Conservation (phyloP, 148 eudicot genomes). For the Fallopia convolvulus region DNA sequence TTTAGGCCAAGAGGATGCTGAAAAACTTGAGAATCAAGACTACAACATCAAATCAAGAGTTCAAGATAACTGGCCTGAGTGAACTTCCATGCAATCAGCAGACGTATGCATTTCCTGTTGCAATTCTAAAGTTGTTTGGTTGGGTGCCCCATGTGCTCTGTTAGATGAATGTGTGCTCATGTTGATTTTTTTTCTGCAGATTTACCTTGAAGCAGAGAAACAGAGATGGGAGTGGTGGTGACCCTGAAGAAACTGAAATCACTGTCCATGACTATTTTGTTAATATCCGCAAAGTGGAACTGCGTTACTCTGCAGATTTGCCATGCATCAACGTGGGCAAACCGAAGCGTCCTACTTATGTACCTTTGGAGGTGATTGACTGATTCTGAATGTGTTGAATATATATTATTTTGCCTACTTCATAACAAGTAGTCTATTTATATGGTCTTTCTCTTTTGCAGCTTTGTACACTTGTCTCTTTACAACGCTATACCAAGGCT, state of each 20-base stretch:
- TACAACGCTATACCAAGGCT: conserved; percentile 86
- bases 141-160: neutral
- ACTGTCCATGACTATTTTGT: conserved; percentile 88
- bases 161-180: neutral
- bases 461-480: conserved; percentile 78
- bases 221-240: conserved; percentile 33
- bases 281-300: conserved; percentile 48
- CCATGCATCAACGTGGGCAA: conserved; percentile 96
- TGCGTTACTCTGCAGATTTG: conserved; percentile 71
- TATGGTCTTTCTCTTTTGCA: conserved; percentile 15
- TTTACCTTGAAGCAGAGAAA: conserved; percentile 61
- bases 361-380: conserved; percentile 64
- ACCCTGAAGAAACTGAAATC: conserved; percentile 41
- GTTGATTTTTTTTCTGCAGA: conserved; percentile 26
- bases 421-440: neutral
- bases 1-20: conserved; percentile 31
- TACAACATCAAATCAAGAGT: conserved; percentile 71
- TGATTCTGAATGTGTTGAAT: neutral
- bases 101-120: conserved; percentile 30
- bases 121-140: neutral
- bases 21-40: conserved; percentile 79
- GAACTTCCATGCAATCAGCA: conserved; percentile 53
- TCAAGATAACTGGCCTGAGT: conserved; percentile 57
- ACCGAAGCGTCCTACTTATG: conserved; percentile 74
- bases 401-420: neutral